These are phyloP conservation scores for Protostelium mycophagum DNA, from an alignment of 78 protist species.

Conservation along the genomic window DNA sequence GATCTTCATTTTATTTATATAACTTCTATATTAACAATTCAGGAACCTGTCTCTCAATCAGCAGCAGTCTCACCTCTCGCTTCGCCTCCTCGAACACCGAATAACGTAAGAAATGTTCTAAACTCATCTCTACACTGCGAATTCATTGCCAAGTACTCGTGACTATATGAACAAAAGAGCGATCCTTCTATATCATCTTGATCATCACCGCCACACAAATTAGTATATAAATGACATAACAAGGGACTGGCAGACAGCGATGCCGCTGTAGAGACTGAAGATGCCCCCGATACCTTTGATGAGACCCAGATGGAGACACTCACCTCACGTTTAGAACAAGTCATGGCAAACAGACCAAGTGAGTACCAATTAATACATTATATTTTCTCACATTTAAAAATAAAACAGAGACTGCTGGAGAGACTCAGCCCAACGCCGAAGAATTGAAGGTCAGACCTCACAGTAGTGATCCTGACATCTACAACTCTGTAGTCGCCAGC, in stretches of 20 bases:
- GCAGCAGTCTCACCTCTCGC: constrained; percentile 60
- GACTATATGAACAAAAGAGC: no score
- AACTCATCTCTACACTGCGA: no score
- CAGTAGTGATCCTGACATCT: neutral
- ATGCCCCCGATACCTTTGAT: neutral
- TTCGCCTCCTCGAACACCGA: constrained; percentile 21
- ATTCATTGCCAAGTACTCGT: no score
- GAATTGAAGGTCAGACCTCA: neutral
- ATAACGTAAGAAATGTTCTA: no score
- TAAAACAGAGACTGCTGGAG: neutral
- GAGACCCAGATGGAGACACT: neutral
- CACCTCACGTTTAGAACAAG: neutral
- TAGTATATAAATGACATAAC: neutral
- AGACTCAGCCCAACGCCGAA: neutral
- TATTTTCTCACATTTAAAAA: neutral
- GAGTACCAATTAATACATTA: no score
- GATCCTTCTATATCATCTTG: no score
- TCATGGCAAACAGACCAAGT: neutral
- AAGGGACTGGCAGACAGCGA: neutral
- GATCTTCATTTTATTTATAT: neutral
- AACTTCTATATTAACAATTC: neutral
- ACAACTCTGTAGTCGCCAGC: neutral
- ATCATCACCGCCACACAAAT: neutral
- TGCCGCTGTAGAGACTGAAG: neutral
- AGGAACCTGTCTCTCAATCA: constrained; percentile 43